Base-by-base conservation (phyloP, 257 asterid genomes). In the Nemophila menziesii region DNA sequence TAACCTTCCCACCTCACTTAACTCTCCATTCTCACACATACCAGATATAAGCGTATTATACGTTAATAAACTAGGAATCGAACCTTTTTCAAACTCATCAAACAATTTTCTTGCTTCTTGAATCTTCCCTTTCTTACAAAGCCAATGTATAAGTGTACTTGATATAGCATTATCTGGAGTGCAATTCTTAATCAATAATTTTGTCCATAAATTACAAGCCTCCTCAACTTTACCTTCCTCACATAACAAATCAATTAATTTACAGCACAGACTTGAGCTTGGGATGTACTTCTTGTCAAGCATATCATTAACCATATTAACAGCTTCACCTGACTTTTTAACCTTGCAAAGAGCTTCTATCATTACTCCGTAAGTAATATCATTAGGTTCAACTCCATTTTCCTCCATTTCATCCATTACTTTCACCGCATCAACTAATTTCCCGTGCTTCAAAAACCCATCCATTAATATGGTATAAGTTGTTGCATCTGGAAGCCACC, bases 351-450 rank as follows among this genome's bases (percentile, higher is more conserved):
- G 61, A 24, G 93, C 92, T 74, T 78, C 97, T 22, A 80, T 74
- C 84, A 80, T 75, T 20, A 84, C 92, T 50, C 70, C 54, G 46
- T 80, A 89, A 3, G 97, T 89, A 34, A 84, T 78, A 20, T 84
- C 97, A 52, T 89, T 84, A 0, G 95, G 95, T 57, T 68, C 67
- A 33, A 89, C 82, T 41, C 90, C 78, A 45, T 68, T 78, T 49
- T 66, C 93, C 65, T 67, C 86, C 97, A 84, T 89, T 64, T 78
- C 95, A 62, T 89, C 98, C 98, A 84, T 84, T 54, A 89, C 72
- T 60, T 67, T 84, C 4, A 84, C 64, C 14, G 98, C 98, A 49
- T 72, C 73, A 41, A 70, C 73, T 47, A 89, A 69, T 17, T 20
- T 45, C 15, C 96, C 94, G 43, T 56, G 61, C 76, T 75, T 85